Conservation (phyloP, 768 basidiomycete genomes). For the Suillus discolor region DNA sequence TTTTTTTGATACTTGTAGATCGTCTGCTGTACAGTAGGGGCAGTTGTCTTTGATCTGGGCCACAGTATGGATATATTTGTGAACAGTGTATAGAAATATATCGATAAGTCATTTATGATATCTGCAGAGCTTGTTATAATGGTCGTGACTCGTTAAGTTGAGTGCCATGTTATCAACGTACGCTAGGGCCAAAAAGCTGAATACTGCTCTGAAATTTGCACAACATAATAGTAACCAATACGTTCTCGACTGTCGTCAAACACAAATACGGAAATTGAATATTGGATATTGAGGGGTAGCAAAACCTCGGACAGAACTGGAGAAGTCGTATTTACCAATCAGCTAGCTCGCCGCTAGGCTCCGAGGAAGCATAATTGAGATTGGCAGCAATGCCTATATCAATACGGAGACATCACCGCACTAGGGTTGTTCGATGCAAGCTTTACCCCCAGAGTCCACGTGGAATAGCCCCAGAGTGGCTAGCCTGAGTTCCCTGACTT, state of each 20-base stretch:
- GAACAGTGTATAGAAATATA: neutral
- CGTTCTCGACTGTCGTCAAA: too few species aligned
- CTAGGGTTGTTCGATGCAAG: slow-evolving; percentile 45
- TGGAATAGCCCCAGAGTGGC: too few species aligned
- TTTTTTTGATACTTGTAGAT: neutral
- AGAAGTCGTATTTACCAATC: slow-evolving; percentile 35
- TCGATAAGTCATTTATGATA: too few species aligned
- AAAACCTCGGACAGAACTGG: slow-evolving; percentile 31
- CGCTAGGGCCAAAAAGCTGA: too few species aligned
- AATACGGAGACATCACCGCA: slow-evolving; percentile 38
- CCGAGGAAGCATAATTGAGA: slow-evolving; percentile 35
- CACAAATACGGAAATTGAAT: too few species aligned
- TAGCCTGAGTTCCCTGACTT: too few species aligned
- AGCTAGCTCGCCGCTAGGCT: slow-evolving; percentile 29
- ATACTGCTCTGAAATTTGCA: too few species aligned
- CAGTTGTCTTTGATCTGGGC: neutral
- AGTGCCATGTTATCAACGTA: too few species aligned
- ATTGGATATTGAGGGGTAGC: slow-evolving; percentile 22
- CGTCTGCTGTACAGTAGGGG: neutral
- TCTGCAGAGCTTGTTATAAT: too few species aligned
- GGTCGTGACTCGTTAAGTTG: too few species aligned
- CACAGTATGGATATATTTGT: neutral
- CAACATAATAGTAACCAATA: too few species aligned
- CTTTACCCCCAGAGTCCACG: too few species aligned
- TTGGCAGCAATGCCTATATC: slow-evolving; percentile 45